Evolutionary conservation across 2,329 filamentous ascomycete genomes (phyloP).

Genomic region (Hypoxylon rubiginosum): DNA sequence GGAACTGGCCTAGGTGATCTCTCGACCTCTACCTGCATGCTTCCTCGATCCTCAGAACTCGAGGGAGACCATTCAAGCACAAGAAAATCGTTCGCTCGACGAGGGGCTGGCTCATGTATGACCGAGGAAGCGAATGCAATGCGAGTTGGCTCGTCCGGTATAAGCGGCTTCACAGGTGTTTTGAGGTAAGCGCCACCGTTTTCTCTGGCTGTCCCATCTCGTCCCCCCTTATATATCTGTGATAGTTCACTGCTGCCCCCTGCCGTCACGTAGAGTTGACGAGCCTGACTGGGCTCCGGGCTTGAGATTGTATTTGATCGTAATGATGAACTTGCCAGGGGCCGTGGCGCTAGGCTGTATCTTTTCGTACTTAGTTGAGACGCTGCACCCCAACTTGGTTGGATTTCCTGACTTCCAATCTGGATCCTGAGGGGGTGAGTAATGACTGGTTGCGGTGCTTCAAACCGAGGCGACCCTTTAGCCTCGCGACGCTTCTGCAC

Average conservation of each 20-base stretch:
- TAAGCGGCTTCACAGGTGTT: background rate
- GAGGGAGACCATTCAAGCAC: conserved; percentile 48
- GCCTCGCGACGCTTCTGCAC: conserved; percentile 23
- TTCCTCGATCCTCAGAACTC: conserved; percentile 40
- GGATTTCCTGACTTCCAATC: conserved; percentile 54
- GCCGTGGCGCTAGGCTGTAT: conserved; percentile 32
- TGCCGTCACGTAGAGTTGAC: conserved; percentile 12
- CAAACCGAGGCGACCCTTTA: background rate
- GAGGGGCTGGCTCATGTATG: conserved; percentile 47
- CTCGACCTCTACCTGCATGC: conserved; percentile 48
- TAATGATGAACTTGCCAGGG: conserved; percentile 18
- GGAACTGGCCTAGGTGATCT: conserved; percentile 36
- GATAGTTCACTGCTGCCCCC: background rate
- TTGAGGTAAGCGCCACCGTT: background rate
- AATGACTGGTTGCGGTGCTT: conserved; percentile 6
- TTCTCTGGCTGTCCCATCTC: background rate
- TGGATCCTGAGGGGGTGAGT: conserved; percentile 48
- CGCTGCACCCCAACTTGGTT: conserved; percentile 37
- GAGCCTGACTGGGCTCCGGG: conserved; percentile 33
- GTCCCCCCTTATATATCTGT: conserved; percentile 3
- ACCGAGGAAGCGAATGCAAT: conserved; percentile 44
- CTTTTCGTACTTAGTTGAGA: conserved; percentile 39
- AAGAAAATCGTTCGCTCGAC: conserved; percentile 37
- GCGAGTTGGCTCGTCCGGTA: conserved; percentile 41
- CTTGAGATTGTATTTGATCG: conserved; percentile 28